Evolutionary conservation across 805 yeast genomes (phyloP).

Genomic region (Kazachstania bromeliacearum): DNA sequence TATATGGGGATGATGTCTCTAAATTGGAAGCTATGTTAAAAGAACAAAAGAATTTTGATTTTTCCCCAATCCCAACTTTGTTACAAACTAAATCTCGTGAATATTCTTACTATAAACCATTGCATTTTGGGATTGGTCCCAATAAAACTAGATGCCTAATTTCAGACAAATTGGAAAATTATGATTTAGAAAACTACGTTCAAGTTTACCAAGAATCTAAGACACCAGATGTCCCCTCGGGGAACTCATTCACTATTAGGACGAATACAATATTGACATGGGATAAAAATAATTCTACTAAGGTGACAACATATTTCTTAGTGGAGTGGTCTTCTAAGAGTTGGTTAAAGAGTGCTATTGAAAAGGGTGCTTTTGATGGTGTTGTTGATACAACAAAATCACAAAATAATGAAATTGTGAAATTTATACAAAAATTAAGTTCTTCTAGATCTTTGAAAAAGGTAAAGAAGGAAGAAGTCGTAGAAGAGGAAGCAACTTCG

Average conservation of each 20-base stretch:
- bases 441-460: conserved; percentile 7
- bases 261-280: conserved; percentile 54
- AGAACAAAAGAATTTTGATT: conserved; percentile 54
- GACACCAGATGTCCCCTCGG: conserved; percentile 82
- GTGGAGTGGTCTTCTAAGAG: conserved; percentile 69
- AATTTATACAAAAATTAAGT: conserved; percentile 14
- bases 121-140: conserved; percentile 63
- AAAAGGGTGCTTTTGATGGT: conserved; percentile 64
- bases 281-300: conserved; percentile 50
- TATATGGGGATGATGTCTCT: conserved; percentile 53
- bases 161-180: conserved; percentile 46
- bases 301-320: conserved; percentile 42
- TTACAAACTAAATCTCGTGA: conserved; percentile 35
- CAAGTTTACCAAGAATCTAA: conserved; percentile 48
- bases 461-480: conserved; percentile 3
- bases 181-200: conserved; percentile 40
- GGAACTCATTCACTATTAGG: conserved; percentile 53
- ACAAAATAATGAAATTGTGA: conserved; percentile 39
- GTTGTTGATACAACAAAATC: conserved; percentile 50
- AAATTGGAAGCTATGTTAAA: conserved; percentile 38
- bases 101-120: conserved; percentile 53
- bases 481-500: conserved; percentile 13
- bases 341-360: conserved; percentile 71
- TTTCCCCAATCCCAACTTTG: conserved; percentile 39
- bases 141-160: conserved; percentile 62